These are phyloP conservation scores for Xerocomus spinulosus DNA, from an alignment of 768 basidiomycete species.

Conservation along the genomic window DNA sequence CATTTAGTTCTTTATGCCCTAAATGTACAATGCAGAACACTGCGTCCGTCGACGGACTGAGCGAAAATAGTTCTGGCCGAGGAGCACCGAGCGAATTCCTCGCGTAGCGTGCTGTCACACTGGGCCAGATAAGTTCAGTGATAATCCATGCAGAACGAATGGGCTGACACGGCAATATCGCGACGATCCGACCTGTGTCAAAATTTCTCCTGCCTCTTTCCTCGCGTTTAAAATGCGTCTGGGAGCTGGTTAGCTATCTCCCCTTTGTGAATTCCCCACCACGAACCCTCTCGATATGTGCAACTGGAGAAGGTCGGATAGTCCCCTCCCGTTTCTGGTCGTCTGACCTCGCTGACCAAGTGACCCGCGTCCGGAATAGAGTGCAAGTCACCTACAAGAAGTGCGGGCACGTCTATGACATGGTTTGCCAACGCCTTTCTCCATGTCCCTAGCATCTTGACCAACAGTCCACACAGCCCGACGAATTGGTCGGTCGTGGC, in stretches of 20 bases:
- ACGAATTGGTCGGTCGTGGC: conserved; percentile 47
- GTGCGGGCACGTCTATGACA: conserved; percentile 51
- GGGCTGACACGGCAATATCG: conserved; percentile 22
- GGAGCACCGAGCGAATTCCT: conserved; percentile 29
- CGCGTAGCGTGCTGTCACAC: conserved; percentile 22
- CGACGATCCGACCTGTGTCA: conserved; percentile 20
- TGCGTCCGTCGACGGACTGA: conserved; percentile 9
- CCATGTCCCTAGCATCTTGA: conserved; percentile 8
- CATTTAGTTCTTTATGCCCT: conserved; percentile 14
- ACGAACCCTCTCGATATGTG: conserved; percentile 49
- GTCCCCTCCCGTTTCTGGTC: conserved; percentile 8
- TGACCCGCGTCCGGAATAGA: conserved; percentile 33
- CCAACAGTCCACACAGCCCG: conserved; percentile 40
- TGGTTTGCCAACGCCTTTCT: conserved; percentile 38
- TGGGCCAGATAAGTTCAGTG: conserved; percentile 17
- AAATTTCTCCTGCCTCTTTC: conserved; percentile 14
- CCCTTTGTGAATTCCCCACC: conserved; percentile 13
- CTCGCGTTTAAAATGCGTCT: conserved; percentile 25
- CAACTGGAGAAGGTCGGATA: conserved; percentile 60
- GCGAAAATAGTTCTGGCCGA: conserved; percentile 30
- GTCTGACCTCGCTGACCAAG: conserved; percentile 9
- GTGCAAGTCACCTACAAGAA: conserved; percentile 57
- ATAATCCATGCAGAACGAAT: conserved; percentile 18
- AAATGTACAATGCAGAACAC: conserved; percentile 19
- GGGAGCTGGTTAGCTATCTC: background rate